Conservation (phyloP, 2,329 filamentous ascomycete species). For the Hypocrella siamensis region DNA sequence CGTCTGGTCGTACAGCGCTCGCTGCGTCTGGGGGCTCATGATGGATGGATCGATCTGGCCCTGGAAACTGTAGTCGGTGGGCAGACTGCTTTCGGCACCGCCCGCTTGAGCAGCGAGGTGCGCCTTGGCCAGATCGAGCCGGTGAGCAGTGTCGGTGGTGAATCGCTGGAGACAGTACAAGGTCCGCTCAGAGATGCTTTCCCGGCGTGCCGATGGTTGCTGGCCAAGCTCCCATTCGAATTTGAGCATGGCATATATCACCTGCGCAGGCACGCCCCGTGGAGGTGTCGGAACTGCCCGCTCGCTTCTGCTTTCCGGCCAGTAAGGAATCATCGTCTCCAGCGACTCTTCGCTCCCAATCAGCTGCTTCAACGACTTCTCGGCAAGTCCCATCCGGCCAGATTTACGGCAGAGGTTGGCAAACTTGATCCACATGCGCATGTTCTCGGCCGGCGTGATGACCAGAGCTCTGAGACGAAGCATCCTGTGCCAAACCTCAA, state of each 20-base stretch:
- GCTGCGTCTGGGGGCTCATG: constrained; percentile 33
- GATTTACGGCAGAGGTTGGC: constrained; percentile 96
- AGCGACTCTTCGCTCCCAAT: constrained; percentile 55
- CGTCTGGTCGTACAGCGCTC: constrained; percentile 42
- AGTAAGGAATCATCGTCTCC: constrained; percentile 44
- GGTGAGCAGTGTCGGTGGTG: constrained; percentile 41
- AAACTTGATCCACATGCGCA: constrained; percentile 99
- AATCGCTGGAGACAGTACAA: constrained; percentile 45
- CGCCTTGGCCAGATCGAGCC: constrained; percentile 35
- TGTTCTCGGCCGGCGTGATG: constrained; percentile 80
- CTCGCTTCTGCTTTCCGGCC: constrained; percentile 24
- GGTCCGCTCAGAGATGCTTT: constrained; percentile 35
- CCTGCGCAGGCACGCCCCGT: constrained; percentile 50
- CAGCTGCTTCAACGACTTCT: constrained; percentile 87
- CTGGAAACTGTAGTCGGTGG: constrained; percentile 33
- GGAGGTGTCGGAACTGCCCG: constrained; percentile 8
- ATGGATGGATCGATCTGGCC: constrained; percentile 27
- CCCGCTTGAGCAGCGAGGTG: constrained; percentile 31
- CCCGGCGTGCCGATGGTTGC: constrained; percentile 26
- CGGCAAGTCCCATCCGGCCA: constrained; percentile 80
- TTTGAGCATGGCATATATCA: constrained; percentile 94
- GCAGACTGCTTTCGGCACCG: constrained; percentile 24
- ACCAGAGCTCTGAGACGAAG: constrained; percentile 86
- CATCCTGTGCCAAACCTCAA: constrained; percentile 98
- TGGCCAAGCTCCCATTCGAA: constrained; percentile 87